Conservation (phyloP, 345 rosid genomes). For the Eucalyptus polybractea region DNA sequence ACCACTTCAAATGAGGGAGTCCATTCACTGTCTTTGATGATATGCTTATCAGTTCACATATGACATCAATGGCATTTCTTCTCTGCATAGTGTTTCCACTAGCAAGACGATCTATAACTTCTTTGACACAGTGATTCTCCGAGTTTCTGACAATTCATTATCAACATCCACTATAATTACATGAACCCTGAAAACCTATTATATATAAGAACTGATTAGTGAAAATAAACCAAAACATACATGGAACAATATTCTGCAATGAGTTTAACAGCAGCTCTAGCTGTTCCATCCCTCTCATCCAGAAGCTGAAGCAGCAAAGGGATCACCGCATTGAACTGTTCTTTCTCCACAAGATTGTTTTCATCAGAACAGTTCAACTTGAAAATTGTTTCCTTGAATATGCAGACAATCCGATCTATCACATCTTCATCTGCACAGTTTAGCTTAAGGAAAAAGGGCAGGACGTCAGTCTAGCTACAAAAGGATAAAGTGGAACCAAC, state of each 20-base stretch:
- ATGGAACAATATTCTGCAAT: slow-evolving; percentile 67
- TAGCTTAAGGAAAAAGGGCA: slow-evolving; percentile 37
- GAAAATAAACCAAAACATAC: slow-evolving; percentile 21
- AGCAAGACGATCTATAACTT: slow-evolving; percentile 58
- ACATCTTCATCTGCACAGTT: slow-evolving; percentile 61
- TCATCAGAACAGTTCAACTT: slow-evolving; percentile 33
- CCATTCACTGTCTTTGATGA: slow-evolving; percentile 20
- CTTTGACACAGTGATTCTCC: slow-evolving; percentile 45
- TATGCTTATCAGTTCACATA: slow-evolving; percentile 43
- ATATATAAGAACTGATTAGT: background rate
- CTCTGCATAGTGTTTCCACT: slow-evolving; percentile 49
- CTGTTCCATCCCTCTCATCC: slow-evolving; percentile 78
- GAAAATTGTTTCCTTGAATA: slow-evolving; percentile 52
- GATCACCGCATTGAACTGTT: slow-evolving; percentile 41
- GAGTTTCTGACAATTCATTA: slow-evolving; percentile 33
- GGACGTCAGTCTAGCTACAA: background rate
- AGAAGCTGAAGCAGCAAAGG: slow-evolving; percentile 62
- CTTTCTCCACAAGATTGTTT: slow-evolving; percentile 21
- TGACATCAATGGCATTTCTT: slow-evolving; percentile 69
- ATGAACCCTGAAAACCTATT: background rate
- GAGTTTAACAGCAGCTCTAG: slow-evolving; percentile 59
- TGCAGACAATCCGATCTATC: slow-evolving; percentile 43
- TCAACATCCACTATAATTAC: slow-evolving; percentile 9
- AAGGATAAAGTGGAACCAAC: background rate
- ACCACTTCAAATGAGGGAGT: slow-evolving; percentile 52